A percentile compares a stretch with the other conserved stretches of the same genome.
Conservation (phyloP, 140 eudicot species). For the Oenanthe javanica region DNA sequence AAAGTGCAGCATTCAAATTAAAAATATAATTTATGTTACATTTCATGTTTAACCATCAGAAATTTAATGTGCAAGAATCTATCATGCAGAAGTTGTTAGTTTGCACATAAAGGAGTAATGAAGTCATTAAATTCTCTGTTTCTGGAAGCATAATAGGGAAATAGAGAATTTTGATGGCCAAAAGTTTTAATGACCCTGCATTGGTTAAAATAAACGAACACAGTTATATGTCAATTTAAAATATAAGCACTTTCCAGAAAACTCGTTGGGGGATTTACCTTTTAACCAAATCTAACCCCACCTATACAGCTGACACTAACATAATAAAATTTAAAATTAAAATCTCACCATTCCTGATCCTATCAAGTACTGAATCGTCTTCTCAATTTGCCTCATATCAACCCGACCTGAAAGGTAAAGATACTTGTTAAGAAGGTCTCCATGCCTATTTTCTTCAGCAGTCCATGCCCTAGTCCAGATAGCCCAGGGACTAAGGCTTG, state of each 20-base stretch:
- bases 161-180: neutral
- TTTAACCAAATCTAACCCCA: neutral
- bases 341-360: constrained; percentile 13
- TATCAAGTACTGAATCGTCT: constrained; percentile 9
- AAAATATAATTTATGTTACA: neutral
- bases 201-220: neutral
- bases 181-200: neutral
- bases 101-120: neutral
- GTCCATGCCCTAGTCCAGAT: constrained; percentile 14
- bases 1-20: neutral
- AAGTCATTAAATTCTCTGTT: neutral
- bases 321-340: neutral
- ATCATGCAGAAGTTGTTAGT: neutral
- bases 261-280: neutral
- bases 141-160: neutral
- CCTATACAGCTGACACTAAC: neutral
- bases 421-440: constrained; percentile 16
- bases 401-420: constrained; percentile 14
- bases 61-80: neutral
- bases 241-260: neutral
- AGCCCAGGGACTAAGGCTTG: constrained; percentile 16
- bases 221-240: neutral
- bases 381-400: constrained; percentile 15
- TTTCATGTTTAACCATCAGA: neutral
- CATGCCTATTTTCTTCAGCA: constrained; percentile 15